A percentile compares a stretch with the other conserved stretches of the same genome.
phyloP scores from a whole-genome alignment of 2,329 filamentous ascomycete genomes.

The Calonectria honghensis region DNA sequence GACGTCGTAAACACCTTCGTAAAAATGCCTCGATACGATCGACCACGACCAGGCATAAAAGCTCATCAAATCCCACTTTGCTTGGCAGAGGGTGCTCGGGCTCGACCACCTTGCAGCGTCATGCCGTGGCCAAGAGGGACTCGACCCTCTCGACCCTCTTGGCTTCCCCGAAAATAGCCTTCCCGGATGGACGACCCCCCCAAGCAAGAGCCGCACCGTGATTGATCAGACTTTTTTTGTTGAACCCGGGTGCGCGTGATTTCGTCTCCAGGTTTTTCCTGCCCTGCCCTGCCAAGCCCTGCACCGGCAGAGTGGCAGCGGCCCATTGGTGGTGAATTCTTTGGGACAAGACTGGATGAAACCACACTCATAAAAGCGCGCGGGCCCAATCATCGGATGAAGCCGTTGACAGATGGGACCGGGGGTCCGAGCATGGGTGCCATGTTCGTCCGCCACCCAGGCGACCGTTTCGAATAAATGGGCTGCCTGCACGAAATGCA shows the following conservation, averaged over 20 bases:
- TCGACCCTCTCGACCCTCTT: too few species aligned
- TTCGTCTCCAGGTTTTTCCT: not conserved
- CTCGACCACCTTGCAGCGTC: not conserved
- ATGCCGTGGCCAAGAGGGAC: not conserved
- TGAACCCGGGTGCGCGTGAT: not conserved
- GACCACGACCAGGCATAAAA: not conserved
- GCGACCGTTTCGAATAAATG: constrained; percentile 22
- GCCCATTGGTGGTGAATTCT: constrained; percentile 20
- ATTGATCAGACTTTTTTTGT: constrained; percentile 1
- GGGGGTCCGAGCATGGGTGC: constrained; percentile 8
- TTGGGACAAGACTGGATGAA: constrained; percentile 11
- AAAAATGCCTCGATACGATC: not conserved
- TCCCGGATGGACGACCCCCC: not conserved
- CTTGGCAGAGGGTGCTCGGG: not conserved
- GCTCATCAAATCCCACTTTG: not conserved
- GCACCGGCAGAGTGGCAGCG: too few species aligned
- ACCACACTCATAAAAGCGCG: not conserved
- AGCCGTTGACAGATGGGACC: constrained; percentile 17
- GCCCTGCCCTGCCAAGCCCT: constrained; percentile 5
- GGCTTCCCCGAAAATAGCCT: not conserved
- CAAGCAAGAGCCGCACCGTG: not conserved
- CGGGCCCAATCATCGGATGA: constrained; percentile 25
- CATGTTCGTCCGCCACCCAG: constrained; percentile 12
- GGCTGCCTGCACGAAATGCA: constrained; percentile 3
- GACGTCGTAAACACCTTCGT: not conserved